Base-by-base conservation (phyloP, 257 asterid species). In the Forsythia suspensa region DNA sequence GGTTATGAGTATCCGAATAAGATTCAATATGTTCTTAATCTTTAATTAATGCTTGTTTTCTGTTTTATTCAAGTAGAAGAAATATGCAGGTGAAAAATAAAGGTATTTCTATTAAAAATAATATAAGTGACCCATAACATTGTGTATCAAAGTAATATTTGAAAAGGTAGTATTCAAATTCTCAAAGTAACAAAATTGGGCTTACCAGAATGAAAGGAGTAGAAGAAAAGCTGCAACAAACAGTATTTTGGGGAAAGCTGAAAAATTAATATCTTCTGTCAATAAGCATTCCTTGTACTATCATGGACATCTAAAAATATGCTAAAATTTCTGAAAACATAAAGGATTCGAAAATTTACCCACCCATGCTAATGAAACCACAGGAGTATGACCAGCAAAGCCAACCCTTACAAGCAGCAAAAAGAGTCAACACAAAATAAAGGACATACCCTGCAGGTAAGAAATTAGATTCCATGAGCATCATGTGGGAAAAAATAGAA, bases 351-450 rank as follows among this genome's bases (percentile, higher is more conserved):
- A 59, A 82, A 59, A 82, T 70, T 72, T 83, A 74, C 91, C 40
- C 86, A 95, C 99, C 98, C 98, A 95, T 95, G 86, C 81, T 81
- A 76, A 91, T 75, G 88, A 95, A 95, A 80, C 99, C 99, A 84
- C 97, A 93, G 48, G 91, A 88, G 81, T 87, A 82, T 36, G 92
- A 90, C 98, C 98, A 95, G 87, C 91, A 90, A 83, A 72, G 77
- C 98, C 99, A 95, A 76, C 87, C 89, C 90, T 93, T 89, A 79
- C 98, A 93, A 77, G 97, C 97, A 73, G 99, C 98, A 83, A 92
- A 87, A 70, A 90, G 88, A 76, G 88, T 86, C 81, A 92, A 85
- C 80, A 89, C 78, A 82, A 93, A 93, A 82, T 93, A 92, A 79
- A 93, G 82, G 86, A 90, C 84, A 87, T 88, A 91, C 78, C 99